Conservation (phyloP, 495 filamentous ascomycete species). For the Staphylotrichum longicolle region DNA sequence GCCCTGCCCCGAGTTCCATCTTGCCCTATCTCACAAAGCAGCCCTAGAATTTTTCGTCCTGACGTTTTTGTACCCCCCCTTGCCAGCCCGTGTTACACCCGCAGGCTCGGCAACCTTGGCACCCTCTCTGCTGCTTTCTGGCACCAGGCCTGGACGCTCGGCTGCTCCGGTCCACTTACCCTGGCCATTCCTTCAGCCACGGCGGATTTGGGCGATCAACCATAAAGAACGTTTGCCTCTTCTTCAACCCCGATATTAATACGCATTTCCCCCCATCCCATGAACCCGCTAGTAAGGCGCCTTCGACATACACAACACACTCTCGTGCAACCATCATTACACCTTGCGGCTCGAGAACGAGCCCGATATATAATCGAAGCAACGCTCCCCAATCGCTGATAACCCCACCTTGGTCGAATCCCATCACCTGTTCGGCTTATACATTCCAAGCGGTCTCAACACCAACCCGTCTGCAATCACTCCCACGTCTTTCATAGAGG, state of each 20-base stretch:
- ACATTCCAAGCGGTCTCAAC: neutral
- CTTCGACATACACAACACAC: slow-evolving; percentile 7
- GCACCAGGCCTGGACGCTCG: neutral
- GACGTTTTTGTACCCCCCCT: slow-evolving; percentile 1
- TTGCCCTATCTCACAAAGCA: slow-evolving; percentile 3
- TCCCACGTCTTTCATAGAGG: neutral
- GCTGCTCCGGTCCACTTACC: slow-evolving; percentile 2
- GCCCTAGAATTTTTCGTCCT: slow-evolving; percentile 2
- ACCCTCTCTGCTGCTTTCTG: slow-evolving; percentile 1
- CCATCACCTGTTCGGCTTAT: neutral
- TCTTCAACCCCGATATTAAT: slow-evolving; percentile 12
- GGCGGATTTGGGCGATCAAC: slow-evolving; percentile 3
- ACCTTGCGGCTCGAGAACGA: slow-evolving; percentile 2
- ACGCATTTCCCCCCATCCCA: slow-evolving; percentile 23
- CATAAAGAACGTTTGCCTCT: slow-evolving; percentile 1
- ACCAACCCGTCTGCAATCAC: neutral
- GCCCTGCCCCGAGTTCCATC: neutral
- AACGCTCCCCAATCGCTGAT: neutral
- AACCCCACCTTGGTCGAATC: neutral
- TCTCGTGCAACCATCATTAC: slow-evolving; percentile 13
- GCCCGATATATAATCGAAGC: slow-evolving; percentile 14
- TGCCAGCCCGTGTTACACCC: neutral
- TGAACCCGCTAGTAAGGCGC: slow-evolving; percentile 42
- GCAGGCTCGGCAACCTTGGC: slow-evolving; percentile 5
- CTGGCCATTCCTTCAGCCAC: slow-evolving; percentile 14